phyloP scores from a whole-genome alignment of 2,329 filamentous ascomycete genomes.

The Xylaria digitata region DNA sequence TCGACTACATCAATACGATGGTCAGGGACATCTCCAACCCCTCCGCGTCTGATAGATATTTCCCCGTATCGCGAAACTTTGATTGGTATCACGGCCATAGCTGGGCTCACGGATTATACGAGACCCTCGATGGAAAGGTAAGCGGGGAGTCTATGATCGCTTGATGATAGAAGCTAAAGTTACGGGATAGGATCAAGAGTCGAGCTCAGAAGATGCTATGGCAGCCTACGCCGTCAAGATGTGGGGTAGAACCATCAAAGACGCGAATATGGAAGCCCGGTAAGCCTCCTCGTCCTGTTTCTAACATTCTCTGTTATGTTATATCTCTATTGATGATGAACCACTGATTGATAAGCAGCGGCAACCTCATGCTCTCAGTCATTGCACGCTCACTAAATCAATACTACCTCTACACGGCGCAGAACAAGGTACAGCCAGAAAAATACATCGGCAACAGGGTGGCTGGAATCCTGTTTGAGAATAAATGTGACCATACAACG shows the following conservation, averaged over 20 bases:
- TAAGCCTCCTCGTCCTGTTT: slow-evolving; percentile 44
- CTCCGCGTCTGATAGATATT: slow-evolving; percentile 74
- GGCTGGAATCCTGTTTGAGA: slow-evolving; percentile 83
- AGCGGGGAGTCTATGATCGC: neutral
- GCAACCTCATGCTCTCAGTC: slow-evolving; percentile 86
- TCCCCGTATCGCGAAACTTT: slow-evolving; percentile 85
- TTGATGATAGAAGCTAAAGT: slow-evolving; percentile 5
- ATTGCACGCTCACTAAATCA: slow-evolving; percentile 77
- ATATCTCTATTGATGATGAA: neutral
- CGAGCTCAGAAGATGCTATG: slow-evolving; percentile 90
- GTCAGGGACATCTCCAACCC: slow-evolving; percentile 88
- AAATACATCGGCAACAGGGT: slow-evolving; percentile 86
- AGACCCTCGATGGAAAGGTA: slow-evolving; percentile 77
- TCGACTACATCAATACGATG: slow-evolving; percentile 83
- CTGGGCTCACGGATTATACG: slow-evolving; percentile 86
- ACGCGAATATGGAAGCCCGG: slow-evolving; percentile 82
- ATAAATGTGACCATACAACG: slow-evolving; percentile 93
- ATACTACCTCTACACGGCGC: slow-evolving; percentile 83
- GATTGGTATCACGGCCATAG: slow-evolving; percentile 97
- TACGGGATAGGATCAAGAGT: slow-evolving; percentile 74
- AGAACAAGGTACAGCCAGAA: slow-evolving; percentile 76
- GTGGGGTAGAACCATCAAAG: slow-evolving; percentile 85
- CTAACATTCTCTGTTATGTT: neutral
- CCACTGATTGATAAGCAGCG: slow-evolving; percentile 55
- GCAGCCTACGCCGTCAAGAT: slow-evolving; percentile 89